Evolutionary conservation across 768 basidiomycete species (phyloP).

Genomic region (Steccherinum ochraceum): DNA sequence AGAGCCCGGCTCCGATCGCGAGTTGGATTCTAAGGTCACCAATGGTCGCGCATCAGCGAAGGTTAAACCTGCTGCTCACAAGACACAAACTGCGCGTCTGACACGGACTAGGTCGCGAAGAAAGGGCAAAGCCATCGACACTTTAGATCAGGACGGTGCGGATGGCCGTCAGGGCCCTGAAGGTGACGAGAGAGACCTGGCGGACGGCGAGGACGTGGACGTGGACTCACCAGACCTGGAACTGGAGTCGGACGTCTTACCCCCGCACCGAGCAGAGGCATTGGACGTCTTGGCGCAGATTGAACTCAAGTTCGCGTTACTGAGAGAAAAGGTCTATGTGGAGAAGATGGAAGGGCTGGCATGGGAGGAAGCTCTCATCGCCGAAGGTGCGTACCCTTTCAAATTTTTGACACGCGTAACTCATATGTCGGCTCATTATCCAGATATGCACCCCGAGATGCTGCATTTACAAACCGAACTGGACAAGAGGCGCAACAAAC

Average conservation of each 20-base stretch:
- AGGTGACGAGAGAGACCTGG: constrained; percentile 24
- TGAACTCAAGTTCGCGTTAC: constrained; percentile 86
- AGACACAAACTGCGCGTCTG: constrained; percentile 3
- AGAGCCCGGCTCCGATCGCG: constrained; percentile 20
- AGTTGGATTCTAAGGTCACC: constrained; percentile 12
- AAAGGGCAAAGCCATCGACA: constrained; percentile 10
- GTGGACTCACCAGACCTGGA: constrained; percentile 38
- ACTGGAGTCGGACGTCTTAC: constrained; percentile 65
- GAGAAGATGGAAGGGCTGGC: constrained; percentile 92
- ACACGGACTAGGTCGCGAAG: constrained; percentile 9
- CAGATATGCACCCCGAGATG: constrained; percentile 84
- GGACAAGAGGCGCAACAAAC: constrained; percentile 69
- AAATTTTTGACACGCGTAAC: not conserved
- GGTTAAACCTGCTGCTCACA: constrained; percentile 6
- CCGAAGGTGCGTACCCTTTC: constrained; percentile 50
- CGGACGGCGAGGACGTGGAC: constrained; percentile 33
- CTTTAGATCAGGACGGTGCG: constrained; percentile 19
- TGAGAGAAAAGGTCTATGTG: constrained; percentile 83
- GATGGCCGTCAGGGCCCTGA: constrained; percentile 21
- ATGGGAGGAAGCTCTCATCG: constrained; percentile 80
- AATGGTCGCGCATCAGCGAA: constrained; percentile 10
- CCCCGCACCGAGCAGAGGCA: constrained; percentile 80
- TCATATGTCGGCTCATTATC: constrained; percentile 3
- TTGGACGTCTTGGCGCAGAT: constrained; percentile 84
- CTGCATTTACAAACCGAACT: constrained; percentile 77